Base-by-base conservation (phyloP, 2,329 filamentous ascomycete genomes). In the Knufia petricola region DNA sequence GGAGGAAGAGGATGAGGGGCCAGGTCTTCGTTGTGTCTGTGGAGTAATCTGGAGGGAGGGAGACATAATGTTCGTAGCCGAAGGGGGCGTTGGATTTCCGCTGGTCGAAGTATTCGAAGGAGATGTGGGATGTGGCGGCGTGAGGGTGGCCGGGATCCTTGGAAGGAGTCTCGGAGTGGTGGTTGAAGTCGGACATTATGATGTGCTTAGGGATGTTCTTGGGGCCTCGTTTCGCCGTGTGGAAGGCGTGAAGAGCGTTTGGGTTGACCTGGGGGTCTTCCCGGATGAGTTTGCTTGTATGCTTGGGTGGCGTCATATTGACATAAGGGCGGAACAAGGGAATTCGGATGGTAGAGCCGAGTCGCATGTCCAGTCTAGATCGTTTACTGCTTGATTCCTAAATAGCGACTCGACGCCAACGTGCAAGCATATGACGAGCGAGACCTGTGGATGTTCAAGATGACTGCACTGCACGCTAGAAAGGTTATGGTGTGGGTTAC, bases 61-160 rank as follows among this genome's bases (percentile, higher is more conserved):
- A 54, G 23, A 52, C 50, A 44, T 50, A 54, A 39, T 54, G 50
- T 34, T 52, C 47, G 43, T 54, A 54, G 4, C 52, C 52, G 37
- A 54, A 54, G 9, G 52, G 47, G 10, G 52, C 50, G 32, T 54
- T 54, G 4, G 52, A 52, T 8, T 21, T 40, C 13, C 50, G 44
- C 19, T 54, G 52, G 36, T 54, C 34, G 31, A 36, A 54, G 20
- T 45, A 52, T 7, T 52, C 38, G 50, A 52, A 54, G 15, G 30
- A 34, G 44, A 54, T 50, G 26, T 49, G 30, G 17, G 41, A 31
- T 2, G 50, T 52, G 20, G 36, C 37, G 6, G 52, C 42, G 39
- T 54, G 48, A 12, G 47, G 45, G 34, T 52, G 50, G 8, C 52
- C 50, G 13, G 52, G 50, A 23, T 52, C 26, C 37, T 52, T 52